Evolutionary conservation across 768 basidiomycete genomes (phyloP), one percentile per base, ranked within the genome.

Genomic region (Leccinellum albellum): DNA sequence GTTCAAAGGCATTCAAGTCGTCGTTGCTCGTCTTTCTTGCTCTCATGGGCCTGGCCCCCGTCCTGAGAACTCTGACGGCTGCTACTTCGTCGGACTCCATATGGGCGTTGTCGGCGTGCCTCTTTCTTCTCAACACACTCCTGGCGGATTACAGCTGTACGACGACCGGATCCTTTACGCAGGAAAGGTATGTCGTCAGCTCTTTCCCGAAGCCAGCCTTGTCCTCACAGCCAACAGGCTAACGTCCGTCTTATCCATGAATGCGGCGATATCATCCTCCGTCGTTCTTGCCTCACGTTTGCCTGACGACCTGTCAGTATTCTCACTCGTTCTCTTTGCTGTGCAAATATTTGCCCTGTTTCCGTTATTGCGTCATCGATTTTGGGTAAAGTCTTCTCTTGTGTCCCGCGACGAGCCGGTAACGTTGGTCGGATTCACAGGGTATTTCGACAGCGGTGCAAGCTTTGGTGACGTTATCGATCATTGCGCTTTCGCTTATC

Each of bases 81-180:
- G 92, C 95, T 24, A 98, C 95, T 4, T 97, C 96, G 37, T 91
- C 91, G 13, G 97, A 99, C 71, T 94, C 94, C 28, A 95, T 98
- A 61, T 98, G 94, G 94, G 94, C 96, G 6, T 74, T 98, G 51
- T 84, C 93, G n/a, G 90, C 91, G 4, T 78, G 80, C 51, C 82
- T 98, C 45, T 91, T 98, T 71, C 76, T 84, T 52, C 75, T 97
- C 37, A 93, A 95, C 69, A 79, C 86, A 20, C 75, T 95, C 56
- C 75, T 98, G 49, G 89, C 89, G 14, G 93, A 97, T 73, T 96
- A 93, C 69, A 82, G 84, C 58, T 77, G 79, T 58, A 73, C 75
- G 53, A 73, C 75, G 55, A 68, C 72, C 44, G 70, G 74, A 54
- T 77, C 74, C 56, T 76, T 75, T 56, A 68, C 76, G 35, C 82